phyloP scores from a whole-genome alignment of 192 early-diverging fungal species.

The Linnemannia schmuckeri region DNA sequence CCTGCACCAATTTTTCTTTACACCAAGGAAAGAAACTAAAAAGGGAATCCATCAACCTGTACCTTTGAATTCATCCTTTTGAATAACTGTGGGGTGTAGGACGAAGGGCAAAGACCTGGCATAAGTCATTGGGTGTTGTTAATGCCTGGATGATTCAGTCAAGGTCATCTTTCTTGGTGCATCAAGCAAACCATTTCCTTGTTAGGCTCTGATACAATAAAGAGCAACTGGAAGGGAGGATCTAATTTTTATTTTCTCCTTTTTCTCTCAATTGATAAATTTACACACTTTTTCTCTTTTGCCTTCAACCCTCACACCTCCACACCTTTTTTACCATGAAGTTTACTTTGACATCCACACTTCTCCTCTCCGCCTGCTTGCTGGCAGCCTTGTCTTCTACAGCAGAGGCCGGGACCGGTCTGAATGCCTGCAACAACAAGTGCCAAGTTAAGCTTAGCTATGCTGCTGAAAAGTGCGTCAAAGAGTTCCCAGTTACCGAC shows the following conservation, averaged over 20 bases:
- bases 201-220: no score
- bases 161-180: no score
- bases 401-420: background rate
- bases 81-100: background rate
- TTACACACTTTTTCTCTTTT: slow-evolving; percentile 1
- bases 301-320: background rate
- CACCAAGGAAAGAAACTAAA: background rate
- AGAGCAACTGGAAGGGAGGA: background rate
- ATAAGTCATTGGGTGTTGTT: background rate
- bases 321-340: slow-evolving; percentile 3
- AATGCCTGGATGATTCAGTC: background rate
- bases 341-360: background rate
- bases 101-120: background rate
- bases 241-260: background rate
- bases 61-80: slow-evolving; percentile 1
- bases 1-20: background rate
- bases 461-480: slow-evolving; percentile 4
- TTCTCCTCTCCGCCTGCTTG: background rate
- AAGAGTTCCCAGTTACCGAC: slow-evolving; percentile 5
- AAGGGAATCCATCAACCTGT: background rate
- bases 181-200: background rate
- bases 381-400: background rate
- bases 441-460: slow-evolving; percentile 3
- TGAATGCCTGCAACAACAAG: background rate
- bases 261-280: background rate